These are phyloP conservation scores for Neurospora cerealis DNA, from an alignment of 495 filamentous ascomycete genomes.

Conservation along the genomic window DNA sequence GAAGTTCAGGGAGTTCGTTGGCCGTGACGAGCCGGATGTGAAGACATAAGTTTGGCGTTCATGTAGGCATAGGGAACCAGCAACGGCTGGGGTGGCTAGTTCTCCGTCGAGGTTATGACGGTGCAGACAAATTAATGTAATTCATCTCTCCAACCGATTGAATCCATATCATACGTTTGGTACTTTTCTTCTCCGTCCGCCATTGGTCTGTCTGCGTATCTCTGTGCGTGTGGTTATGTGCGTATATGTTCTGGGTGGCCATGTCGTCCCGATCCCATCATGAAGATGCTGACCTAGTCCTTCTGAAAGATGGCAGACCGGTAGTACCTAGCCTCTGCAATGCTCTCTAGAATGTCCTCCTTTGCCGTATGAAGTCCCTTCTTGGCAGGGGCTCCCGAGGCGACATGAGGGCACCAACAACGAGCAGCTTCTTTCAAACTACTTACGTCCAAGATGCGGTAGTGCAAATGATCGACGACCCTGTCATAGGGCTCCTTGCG, in stretches of 20 bases:
- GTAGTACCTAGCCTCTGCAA: constrained; percentile 82
- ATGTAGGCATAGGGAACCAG: background rate
- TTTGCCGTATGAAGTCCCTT: constrained; percentile 68
- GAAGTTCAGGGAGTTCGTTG: constrained; percentile 82
- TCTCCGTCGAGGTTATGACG: background rate
- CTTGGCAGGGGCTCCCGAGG: constrained; percentile 52
- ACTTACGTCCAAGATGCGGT: constrained; percentile 88
- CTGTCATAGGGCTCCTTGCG: constrained; percentile 58
- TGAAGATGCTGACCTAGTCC: background rate
- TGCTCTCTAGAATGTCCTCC: constrained; percentile 90
- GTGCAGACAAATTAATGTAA: background rate
- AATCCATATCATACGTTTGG: background rate
- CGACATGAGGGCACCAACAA: constrained; percentile 53
- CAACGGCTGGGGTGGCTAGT: background rate
- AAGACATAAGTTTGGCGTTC: constrained; percentile 54
- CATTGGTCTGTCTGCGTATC: background rate
- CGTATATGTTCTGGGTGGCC: background rate
- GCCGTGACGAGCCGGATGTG: constrained; percentile 85
- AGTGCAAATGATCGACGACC: constrained; percentile 68
- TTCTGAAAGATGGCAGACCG: constrained; percentile 49
- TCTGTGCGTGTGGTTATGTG: background rate
- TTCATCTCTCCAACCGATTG: background rate
- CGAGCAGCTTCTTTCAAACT: constrained; percentile 78
- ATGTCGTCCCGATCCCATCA: background rate
- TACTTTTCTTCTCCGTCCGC: background rate